Percentiles rank a stretch among this genome's conserved stretches.
These are phyloP conservation scores for Pseudopithomyces chartarum DNA, from an alignment of 2,329 filamentous ascomycete genomes.

Conservation along the genomic window DNA sequence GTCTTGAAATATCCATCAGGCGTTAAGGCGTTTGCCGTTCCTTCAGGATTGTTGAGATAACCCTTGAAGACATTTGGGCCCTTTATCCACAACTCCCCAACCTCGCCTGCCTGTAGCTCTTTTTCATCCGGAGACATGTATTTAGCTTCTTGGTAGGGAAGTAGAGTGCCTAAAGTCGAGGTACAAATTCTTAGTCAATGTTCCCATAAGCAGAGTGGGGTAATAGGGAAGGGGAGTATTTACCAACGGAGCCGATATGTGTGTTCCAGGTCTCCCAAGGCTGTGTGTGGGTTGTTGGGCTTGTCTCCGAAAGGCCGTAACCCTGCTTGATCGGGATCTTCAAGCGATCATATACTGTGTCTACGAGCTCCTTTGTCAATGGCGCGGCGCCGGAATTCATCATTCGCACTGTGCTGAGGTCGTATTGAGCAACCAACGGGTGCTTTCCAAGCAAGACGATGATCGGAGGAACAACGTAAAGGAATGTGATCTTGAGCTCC, in stretches of 20 bases:
- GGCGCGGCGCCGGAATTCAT: conserved; percentile 89
- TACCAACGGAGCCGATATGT: conserved; percentile 73
- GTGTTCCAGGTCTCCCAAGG: conserved; percentile 76
- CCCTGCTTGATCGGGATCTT: conserved; percentile 87
- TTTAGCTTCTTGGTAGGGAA: conserved; percentile 80
- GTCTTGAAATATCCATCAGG: conserved; percentile 87
- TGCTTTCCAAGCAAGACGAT: conserved; percentile 80
- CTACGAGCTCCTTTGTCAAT: conserved; percentile 77
- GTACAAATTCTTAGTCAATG: no score
- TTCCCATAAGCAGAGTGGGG: no score
- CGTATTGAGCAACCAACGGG: conserved; percentile 77
- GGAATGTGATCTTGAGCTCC: conserved; percentile 73
- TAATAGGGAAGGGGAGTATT: no score
- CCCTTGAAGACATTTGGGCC: conserved; percentile 82
- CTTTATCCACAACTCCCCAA: conserved; percentile 67
- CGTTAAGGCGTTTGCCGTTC: conserved; percentile 73
- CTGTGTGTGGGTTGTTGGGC: conserved; percentile 77
- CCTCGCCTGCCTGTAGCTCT: conserved; percentile 66
- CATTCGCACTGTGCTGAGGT: conserved; percentile 79
- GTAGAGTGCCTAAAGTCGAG: conserved; percentile 57
- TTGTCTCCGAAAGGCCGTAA: conserved; percentile 88
- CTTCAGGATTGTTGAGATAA: conserved; percentile 75
- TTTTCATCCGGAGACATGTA: conserved; percentile 68
- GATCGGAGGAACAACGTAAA: conserved; percentile 84
- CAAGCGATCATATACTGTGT: conserved; percentile 74